Evolutionary conservation across 768 basidiomycete genomes (phyloP).

Genomic region (Dioszegia aurantiaca): DNA sequence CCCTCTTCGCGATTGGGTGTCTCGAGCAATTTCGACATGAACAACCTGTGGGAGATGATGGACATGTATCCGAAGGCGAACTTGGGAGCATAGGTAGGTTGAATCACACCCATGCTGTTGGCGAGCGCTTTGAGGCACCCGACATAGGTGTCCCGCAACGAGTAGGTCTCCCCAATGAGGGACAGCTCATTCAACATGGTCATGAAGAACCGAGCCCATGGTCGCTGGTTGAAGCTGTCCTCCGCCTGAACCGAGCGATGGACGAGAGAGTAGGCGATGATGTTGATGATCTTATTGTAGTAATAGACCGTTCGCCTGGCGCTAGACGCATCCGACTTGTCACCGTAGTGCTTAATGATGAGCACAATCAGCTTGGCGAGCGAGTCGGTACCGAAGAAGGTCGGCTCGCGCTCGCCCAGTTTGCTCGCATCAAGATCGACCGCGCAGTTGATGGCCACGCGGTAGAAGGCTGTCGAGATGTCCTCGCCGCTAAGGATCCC

Average conservation of each 20-base stretch:
- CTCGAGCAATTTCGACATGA: conserved; percentile 91
- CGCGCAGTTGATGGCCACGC: conserved; percentile 91
- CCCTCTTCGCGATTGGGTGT: conserved; percentile 83
- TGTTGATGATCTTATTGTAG: conserved; percentile 92
- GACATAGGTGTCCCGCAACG: conserved; percentile 83
- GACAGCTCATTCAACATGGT: conserved; percentile 90
- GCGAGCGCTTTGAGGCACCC: conserved; percentile 72
- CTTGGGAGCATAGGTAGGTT: conserved; percentile 93
- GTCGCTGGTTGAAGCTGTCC: conserved; percentile 86
- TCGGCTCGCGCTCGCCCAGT: conserved; percentile 57
- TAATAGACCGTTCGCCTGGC: conserved; percentile 96
- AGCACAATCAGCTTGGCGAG: conserved; percentile 92
- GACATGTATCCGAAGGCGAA: conserved; percentile 99
- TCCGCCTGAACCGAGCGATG: conserved; percentile 94
- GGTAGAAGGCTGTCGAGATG: conserved; percentile 95
- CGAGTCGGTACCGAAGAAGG: conserved; percentile 91
- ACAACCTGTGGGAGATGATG: conserved; percentile 87
- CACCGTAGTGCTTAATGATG: conserved; percentile 99
- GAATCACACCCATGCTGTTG: conserved; percentile 91
- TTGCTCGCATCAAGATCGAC: conserved; percentile 71
- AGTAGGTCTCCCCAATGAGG: conserved; percentile 64
- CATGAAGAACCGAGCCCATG: conserved; percentile 98
- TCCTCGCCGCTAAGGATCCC: conserved; percentile 95
- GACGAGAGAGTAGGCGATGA: conserved; percentile 91
- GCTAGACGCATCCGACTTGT: conserved; percentile 80